These are phyloP conservation scores for Aspergillus ostianus DNA, from an alignment of 495 filamentous ascomycete species.

Conservation along the genomic window DNA sequence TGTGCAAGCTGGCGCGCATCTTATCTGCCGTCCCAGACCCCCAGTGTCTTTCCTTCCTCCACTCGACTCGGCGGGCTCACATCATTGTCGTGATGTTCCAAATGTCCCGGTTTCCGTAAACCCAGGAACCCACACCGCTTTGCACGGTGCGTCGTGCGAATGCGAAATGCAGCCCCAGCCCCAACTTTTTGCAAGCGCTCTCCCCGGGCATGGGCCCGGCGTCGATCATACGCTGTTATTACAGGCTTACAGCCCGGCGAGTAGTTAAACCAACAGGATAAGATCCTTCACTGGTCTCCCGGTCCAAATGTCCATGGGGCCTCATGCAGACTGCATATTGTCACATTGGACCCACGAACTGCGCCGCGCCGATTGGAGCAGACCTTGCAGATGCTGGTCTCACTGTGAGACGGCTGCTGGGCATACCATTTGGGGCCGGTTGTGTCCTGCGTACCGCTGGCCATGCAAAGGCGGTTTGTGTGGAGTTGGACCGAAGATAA, in stretches of 20 bases:
- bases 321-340: not conserved
- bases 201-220: not conserved
- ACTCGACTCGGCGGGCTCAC: not conserved
- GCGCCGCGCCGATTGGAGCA: not conserved
- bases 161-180: not conserved
- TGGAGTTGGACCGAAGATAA: conserved; percentile 4
- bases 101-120: not conserved
- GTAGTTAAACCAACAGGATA: not conserved
- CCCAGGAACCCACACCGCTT: not conserved
- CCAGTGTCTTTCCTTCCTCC: not conserved
- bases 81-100: not conserved
- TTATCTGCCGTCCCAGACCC: not conserved
- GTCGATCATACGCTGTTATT: not conserved
- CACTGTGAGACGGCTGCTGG: not conserved
- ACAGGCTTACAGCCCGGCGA: not conserved
- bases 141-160: not conserved
- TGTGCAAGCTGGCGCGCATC: not conserved
- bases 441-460: not conserved
- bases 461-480: not conserved
- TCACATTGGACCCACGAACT: not conserved
- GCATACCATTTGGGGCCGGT: not conserved
- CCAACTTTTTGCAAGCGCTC: not conserved
- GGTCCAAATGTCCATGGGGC: not conserved
- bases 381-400: not conserved
- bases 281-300: not conserved